Conservation (phyloP, 352 stramenopile species). For the Globisporangium lucens region DNA sequence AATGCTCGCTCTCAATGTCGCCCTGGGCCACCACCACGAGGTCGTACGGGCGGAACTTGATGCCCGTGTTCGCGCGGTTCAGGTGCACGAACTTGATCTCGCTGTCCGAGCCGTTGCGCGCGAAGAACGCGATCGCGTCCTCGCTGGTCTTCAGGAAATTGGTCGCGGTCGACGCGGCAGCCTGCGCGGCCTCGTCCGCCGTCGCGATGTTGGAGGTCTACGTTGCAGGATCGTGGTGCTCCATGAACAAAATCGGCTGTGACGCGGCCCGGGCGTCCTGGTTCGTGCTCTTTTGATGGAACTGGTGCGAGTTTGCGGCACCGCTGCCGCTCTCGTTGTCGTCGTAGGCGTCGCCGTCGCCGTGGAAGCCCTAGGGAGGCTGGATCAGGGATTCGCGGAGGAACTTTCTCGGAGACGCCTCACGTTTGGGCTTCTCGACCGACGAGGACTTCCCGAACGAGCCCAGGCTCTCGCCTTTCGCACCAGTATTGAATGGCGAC, state of each 20-base stretch:
- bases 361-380: not conserved
- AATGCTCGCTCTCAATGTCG: slow-evolving; percentile 85
- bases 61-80: slow-evolving; percentile 66
- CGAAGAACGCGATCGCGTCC: slow-evolving; percentile 94
- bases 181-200: slow-evolving; percentile 43
- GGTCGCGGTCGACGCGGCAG: slow-evolving; percentile 45
- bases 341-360: slow-evolving; percentile 15
- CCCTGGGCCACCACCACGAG: slow-evolving; percentile 84
- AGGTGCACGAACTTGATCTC: slow-evolving; percentile 95
- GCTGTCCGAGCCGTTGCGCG: slow-evolving; percentile 85
- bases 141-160: slow-evolving; percentile 77
- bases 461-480: not conserved
- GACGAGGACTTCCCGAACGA: not conserved
- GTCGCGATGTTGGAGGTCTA: slow-evolving; percentile 30
- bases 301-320: not conserved
- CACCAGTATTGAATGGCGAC: not conserved
- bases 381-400: slow-evolving; percentile 47
- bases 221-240: slow-evolving; percentile 44
- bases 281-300: slow-evolving; percentile 3
- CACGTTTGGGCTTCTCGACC: slow-evolving; percentile 37
- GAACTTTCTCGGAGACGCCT: slow-evolving; percentile 64
- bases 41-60: slow-evolving; percentile 90
- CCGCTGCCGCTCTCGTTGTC: not conserved
- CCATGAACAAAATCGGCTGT: slow-evolving; percentile 43
- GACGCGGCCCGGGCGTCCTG: slow-evolving; percentile 18